Base-by-base conservation (phyloP, 257 asterid species). In the Jasminum sambac region DNA sequence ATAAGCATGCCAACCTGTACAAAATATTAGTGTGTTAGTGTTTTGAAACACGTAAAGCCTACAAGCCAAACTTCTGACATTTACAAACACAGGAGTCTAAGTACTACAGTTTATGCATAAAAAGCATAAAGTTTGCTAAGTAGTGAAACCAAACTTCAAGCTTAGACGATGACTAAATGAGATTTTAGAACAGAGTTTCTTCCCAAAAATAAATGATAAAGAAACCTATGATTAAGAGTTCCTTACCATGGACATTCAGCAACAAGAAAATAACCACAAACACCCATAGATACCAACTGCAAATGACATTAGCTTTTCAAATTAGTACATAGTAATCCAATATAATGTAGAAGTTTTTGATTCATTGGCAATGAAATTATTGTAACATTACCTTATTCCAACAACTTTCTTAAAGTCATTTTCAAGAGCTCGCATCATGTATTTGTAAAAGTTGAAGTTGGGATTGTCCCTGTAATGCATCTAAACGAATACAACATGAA, bases 271-370 rank as follows among this genome's bases (percentile, higher is more conserved):
- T 34, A 39, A 89, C 85, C 11, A 87, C 95, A 17, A 86, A 81
- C 21, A 89, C 26, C 96, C 96, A 87, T 34, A 87, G 88, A 72
- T 85, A 89, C 96, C 92, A 89, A 74, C 90, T 89, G 90, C 92
- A 79, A n/a, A 52, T 50, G 13, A 48, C 17, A 24, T n/a, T n/a
- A n/a, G n/a, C 3, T 17, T 50, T 24, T 50, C 59, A 17, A 17
- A 24, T 50, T 19, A 50, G 58, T 7, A 17, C 8, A 17, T 3
- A 1, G 36, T 30, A 30, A 1, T 30, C 4, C 36, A 30, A 30
- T 30, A 30, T 1, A 30, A 30, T 30, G 36, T 4, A 30, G n/a
- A n/a, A n/a, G n/a, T n/a, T n/a, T n/a, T n/a, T n/a, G n/a, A n/a
- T n/a, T n/a, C 46, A 42, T 19, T 24, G 24, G 38, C 46, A 41